Percentiles rank a stretch among this genome's conserved stretches.
These are phyloP conservation scores for Silene uniflora DNA, from an alignment of 148 eudicot genomes.

Conservation along the genomic window DNA sequence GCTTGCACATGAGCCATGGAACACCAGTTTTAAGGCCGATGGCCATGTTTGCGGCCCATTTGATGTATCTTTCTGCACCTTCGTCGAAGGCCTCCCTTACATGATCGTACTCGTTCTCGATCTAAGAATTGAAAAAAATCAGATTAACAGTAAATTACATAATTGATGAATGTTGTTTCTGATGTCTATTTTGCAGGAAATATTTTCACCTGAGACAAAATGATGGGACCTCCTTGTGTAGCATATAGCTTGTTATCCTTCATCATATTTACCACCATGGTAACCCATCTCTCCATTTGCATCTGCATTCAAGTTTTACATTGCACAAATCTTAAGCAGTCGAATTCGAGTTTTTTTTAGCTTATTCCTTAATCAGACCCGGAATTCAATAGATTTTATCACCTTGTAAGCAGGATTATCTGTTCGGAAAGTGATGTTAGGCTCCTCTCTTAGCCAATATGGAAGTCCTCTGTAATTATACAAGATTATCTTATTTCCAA, in stretches of 20 bases:
- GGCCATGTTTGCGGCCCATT: conserved; percentile 86
- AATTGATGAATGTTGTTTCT: not conserved
- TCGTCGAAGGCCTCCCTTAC: conserved; percentile 42
- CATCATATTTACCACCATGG: conserved; percentile 66
- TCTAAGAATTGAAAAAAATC: conserved; percentile 33
- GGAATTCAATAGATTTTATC: not conserved
- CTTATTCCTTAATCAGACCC: not conserved
- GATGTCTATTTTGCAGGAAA: not conserved
- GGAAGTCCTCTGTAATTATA: conserved; percentile 69
- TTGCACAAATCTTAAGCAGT: not conserved
- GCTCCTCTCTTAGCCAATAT: conserved; percentile 69
- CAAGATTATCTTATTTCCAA: not conserved
- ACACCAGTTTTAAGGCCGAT: conserved; percentile 62
- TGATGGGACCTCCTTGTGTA: conserved; percentile 90
- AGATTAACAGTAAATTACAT: not conserved
- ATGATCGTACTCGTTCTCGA: conserved; percentile 84
- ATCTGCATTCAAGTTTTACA: conserved; percentile 27
- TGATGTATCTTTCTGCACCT: conserved; percentile 52
- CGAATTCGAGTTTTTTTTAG: not conserved
- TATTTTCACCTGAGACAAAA: conserved; percentile 63
- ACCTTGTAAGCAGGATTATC: conserved; percentile 80
- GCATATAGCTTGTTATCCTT: conserved; percentile 62
- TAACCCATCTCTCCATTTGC: conserved; percentile 66
- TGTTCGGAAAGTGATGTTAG: conserved; percentile 54
- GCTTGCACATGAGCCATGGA: conserved; percentile 98